These are phyloP conservation scores for Thraustotheca clavata DNA, from an alignment of 352 stramenopile species.

Conservation along the genomic window DNA sequence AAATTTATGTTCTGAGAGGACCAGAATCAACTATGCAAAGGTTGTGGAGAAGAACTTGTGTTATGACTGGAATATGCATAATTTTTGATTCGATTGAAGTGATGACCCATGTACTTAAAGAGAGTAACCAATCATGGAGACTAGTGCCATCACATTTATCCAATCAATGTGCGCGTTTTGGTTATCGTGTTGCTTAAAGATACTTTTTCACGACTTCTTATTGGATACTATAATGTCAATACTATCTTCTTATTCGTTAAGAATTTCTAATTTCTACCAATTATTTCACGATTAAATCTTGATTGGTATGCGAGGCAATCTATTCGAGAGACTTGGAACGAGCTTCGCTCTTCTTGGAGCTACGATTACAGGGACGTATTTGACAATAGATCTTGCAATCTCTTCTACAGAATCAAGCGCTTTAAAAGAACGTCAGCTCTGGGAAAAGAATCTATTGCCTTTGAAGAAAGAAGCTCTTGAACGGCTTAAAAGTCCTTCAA, in stretches of 20 bases:
- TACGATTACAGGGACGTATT: background rate
- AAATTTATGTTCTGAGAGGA: no score
- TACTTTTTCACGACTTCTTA: no score
- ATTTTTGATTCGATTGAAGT: no score
- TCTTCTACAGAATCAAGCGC: background rate
- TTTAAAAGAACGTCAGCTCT: background rate
- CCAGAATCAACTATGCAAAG: no score
- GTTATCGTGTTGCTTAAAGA: no score
- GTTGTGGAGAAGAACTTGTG: no score
- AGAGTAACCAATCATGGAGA: background rate
- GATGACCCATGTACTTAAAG: background rate
- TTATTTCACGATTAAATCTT: background rate
- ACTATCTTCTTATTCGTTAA: background rate
- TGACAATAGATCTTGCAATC: slow-evolving; percentile 9
- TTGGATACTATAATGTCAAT: no score
- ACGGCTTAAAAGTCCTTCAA: background rate
- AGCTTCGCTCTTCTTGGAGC: background rate
- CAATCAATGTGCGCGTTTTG: background rate
- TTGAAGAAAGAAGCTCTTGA: background rate
- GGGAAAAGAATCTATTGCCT: background rate
- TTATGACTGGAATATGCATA: no score
- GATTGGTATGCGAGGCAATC: background rate
- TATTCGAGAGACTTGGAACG: background rate
- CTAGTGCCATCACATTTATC: no score
- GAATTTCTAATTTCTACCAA: background rate